Base-by-base conservation (phyloP, 2,329 filamentous ascomycete species). In the Stagonosporopsis chrysanthemi region DNA sequence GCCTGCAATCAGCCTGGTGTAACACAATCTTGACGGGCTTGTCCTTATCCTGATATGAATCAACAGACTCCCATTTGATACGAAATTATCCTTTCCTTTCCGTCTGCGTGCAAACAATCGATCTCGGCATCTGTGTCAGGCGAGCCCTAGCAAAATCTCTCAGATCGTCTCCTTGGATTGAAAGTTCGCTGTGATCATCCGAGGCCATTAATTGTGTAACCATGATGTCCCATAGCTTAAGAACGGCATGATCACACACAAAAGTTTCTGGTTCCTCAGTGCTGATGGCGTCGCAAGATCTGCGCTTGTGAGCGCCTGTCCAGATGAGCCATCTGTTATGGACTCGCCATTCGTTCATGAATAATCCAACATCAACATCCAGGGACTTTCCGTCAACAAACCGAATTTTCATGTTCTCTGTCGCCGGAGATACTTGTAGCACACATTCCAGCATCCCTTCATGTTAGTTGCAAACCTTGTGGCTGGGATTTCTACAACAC, bases 211-310 rank as follows among this genome's bases (percentile, higher is more conserved):
- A 24, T 12, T 41, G 26, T 4, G 56, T 41, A 1, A 63, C 38
- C 38, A 63, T 56, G 5, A 39, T 36, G 28, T 63, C 58, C 50
- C 53, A 61, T 22, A 63, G 12, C 24, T 44, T 40, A n/a, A 56
- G 40, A 23, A 61, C 43, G 17, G 31, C 46, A 31, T 63, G 58
- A 22, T 63, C 58, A 33, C 54, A 63, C 15, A 23, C 11, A 47
- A 63, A 63, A 8, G 24, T 14, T 15, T 43, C 38, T 2, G 22
- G 31, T n/a, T 26, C 33, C 8, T 49, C 51, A 6, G 36, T 26
- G 36, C 28, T 7, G 19, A n/a, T 23, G 44, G 31, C 23, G 47
- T 41, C 39, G 23, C 23, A 41, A 22, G 24, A 26, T 4, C 15
- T 15, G 23, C 14, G 3, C 23, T 26, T 53, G 31, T 63, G 57